Base-by-base conservation (phyloP, 495 filamentous ascomycete genomes). In the Alectoria sarmentosa region DNA sequence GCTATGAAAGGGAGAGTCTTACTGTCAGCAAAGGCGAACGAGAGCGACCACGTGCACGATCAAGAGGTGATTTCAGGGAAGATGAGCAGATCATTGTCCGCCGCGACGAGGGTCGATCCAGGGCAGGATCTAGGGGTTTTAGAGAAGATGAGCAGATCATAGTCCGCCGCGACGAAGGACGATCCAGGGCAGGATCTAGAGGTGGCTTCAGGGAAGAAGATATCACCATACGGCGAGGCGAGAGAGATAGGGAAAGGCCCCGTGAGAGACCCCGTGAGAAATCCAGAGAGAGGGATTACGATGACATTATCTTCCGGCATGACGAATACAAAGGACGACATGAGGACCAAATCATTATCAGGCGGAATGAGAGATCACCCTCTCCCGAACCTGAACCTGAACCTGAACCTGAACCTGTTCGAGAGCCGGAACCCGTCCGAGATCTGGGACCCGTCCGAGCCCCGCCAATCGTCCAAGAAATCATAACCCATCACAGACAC, bases 401-500 rank as follows among this genome's bases (percentile, higher is more conserved):
- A 32, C 69, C 77, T 71, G 72, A 74, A 57, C 76, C 77, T 14
- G 77, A 79, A 44, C 68, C 74, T 46, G 61, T 57, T 5, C 36
- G 52, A 58, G 61, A 58, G 36, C 61, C 68, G 32, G 78, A 80
- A 48, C 83, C 74, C 38, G 61, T 57, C 17, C 34, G 61, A 63
- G 61, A 63, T 23, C 61, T 66, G 34, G 78, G 79, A 46, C 83
- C 85, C 5, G 76, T 91, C 70, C 80, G 83, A 66, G 85, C 83
- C 26, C 88, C 88, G 7, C 82, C 84, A 7, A 88, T 92, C 67
- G 86, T 89, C 70, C 84, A 90, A 65, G 88, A 95, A 70, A 82
- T 94, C 54, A 89, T 92, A 64, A 91, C 89, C 3, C 90, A 92
- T 73, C 92, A 94, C 71, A 82, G 88, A 30, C 88, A 93, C 69